Conservation (phyloP, 2,329 filamentous ascomycete genomes). For the Akanthomyces lecanii region DNA sequence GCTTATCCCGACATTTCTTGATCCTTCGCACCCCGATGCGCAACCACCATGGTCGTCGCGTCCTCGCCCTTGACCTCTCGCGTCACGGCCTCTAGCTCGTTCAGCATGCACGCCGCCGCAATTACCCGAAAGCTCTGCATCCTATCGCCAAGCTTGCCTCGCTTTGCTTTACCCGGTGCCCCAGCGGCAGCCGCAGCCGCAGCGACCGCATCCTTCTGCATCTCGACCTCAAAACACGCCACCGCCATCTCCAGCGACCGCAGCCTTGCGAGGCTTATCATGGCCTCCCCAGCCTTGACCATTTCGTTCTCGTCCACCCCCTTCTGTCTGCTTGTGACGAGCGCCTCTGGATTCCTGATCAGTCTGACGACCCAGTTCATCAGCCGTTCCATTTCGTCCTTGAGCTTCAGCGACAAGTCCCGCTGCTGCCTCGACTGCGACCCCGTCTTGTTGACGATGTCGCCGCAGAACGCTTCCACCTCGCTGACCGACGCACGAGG, state of each 20-base stretch:
- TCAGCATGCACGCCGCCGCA: conserved; percentile 29
- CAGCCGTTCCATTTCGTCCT: conserved; percentile 47
- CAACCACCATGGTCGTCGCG: not conserved
- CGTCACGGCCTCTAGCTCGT: conserved; percentile 24
- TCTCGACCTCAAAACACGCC: conserved; percentile 18
- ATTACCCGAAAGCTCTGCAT: conserved; percentile 16
- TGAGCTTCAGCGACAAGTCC: conserved; percentile 48
- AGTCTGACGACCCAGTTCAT: conserved; percentile 37
- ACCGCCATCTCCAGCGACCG: conserved; percentile 19
- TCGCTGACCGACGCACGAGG: conserved; percentile 42
- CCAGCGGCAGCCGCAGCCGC: not conserved
- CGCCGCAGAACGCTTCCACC: conserved; percentile 52
- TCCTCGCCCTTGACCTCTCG: conserved; percentile 17
- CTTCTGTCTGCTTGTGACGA: too few relatives aligned
- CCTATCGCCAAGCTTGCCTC: not conserved
- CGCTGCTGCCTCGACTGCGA: conserved; percentile 47
- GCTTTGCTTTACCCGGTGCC: not conserved
- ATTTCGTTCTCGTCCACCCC: too few relatives aligned
- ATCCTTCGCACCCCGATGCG: not conserved
- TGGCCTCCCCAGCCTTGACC: not conserved
- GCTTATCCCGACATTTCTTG: not conserved
- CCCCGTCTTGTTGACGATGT: conserved; percentile 49
- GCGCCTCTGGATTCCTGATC: conserved; percentile 25
- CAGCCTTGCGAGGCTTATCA: not conserved
- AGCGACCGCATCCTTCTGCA: not conserved